Conservation (phyloP, 495 filamentous ascomycete genomes). For the Collariella sp. region DNA sequence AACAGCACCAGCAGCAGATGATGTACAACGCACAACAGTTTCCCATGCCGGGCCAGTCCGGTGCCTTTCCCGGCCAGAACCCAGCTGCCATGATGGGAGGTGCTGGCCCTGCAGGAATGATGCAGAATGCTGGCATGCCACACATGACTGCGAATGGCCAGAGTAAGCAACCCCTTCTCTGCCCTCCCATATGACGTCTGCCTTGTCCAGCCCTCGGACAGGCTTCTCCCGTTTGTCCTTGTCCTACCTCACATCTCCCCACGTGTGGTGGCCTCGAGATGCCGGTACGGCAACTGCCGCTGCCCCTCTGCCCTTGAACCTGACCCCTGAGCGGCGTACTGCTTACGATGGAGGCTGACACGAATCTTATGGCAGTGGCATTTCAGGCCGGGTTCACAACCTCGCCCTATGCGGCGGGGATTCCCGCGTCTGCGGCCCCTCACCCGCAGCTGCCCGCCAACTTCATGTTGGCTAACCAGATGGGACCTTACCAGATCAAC, state of each 20-base stretch:
- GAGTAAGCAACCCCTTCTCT: conserved; percentile 33
- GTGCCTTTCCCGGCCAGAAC: conserved; percentile 36
- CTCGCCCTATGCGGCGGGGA: conserved; percentile 40
- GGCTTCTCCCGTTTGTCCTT: conserved; percentile 4
- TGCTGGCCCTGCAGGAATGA: conserved; percentile 44
- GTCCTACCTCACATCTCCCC: conserved; percentile 5
- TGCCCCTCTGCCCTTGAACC: neutral
- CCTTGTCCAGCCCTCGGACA: neutral
- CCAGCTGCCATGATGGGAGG: conserved; percentile 40
- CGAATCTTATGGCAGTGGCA: conserved; percentile 31
- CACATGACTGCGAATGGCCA: conserved; percentile 46
- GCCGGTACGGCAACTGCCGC: conserved; percentile 4
- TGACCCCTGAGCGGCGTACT: neutral
- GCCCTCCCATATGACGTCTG: conserved; percentile 8
- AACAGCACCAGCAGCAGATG: conserved; percentile 38
- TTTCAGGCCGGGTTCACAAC: conserved; percentile 46
- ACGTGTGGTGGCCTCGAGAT: neutral
- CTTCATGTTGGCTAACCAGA: conserved; percentile 40
- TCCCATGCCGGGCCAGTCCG: conserved; percentile 37
- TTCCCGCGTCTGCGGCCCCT: conserved; percentile 35
- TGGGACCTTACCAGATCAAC: conserved; percentile 35
- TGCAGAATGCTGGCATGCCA: conserved; percentile 45
- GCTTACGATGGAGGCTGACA: conserved; percentile 12
- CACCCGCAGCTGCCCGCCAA: conserved; percentile 41
- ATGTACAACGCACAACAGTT: conserved; percentile 41